These are phyloP conservation scores for Thelonectria blattea DNA, from an alignment of 2,329 filamentous ascomycete species.

Conservation along the genomic window DNA sequence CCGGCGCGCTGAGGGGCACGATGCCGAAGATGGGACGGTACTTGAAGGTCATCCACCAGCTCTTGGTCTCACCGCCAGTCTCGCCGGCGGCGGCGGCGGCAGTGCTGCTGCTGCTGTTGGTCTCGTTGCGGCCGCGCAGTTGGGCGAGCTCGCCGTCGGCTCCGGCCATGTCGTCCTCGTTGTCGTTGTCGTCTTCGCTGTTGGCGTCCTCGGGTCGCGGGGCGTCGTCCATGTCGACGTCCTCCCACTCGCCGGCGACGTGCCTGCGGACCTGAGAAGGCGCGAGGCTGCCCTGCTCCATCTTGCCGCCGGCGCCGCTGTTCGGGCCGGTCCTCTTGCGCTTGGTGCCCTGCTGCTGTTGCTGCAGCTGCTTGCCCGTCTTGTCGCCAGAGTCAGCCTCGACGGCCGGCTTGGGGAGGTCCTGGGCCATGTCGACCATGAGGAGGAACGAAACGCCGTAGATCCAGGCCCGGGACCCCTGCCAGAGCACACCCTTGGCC, in stretches of 20 bases:
- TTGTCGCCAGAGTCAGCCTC: constrained; percentile 41
- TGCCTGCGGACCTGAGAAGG: constrained; percentile 52
- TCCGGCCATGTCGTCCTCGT: constrained; percentile 48
- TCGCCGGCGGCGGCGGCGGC: constrained; percentile 29
- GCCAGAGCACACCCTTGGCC: constrained; percentile 86
- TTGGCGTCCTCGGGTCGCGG: constrained; percentile 43
- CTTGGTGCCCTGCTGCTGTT: constrained; percentile 50
- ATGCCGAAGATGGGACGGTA: constrained; percentile 91
- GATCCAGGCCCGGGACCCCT: constrained; percentile 79
- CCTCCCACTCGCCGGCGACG: constrained; percentile 49
- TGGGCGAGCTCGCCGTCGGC: constrained; percentile 43
- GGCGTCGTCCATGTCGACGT: constrained; percentile 48
- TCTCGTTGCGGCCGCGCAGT: constrained; percentile 40
- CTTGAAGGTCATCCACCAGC: constrained; percentile 85
- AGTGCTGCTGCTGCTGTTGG: constrained; percentile 24
- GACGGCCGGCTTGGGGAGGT: constrained; percentile 56
- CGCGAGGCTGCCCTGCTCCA: constrained; percentile 52
- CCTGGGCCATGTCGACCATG: constrained; percentile 85
- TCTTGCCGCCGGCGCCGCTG: constrained; percentile 60
- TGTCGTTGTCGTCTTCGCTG: constrained; percentile 40
- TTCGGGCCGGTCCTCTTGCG: constrained; percentile 58
- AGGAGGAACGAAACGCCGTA: constrained; percentile 87
- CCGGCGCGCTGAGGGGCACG: constrained; percentile 52
- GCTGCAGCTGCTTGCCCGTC: constrained; percentile 15
- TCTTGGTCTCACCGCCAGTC: constrained; percentile 40